Evolutionary conservation across 345 rosid species (phyloP), one percentile per base, ranked within the genome.

Genomic region (Clausena lansium): DNA sequence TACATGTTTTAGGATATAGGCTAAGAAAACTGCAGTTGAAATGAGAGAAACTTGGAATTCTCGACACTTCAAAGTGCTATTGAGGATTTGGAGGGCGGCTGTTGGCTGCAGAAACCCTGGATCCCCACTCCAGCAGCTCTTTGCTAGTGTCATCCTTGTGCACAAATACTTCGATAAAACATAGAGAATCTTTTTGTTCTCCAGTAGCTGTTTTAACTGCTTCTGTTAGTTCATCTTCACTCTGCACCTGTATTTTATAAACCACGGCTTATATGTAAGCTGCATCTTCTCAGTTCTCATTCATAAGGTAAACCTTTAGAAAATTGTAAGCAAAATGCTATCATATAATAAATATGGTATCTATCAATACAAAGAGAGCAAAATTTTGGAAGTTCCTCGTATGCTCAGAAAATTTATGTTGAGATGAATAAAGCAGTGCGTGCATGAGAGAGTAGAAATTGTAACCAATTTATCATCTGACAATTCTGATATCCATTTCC

Each of bases 101-200:
- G 78, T 91, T 91, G 0, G 95, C 95, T 17, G 89, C 75, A 57
- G 95, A 73, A 74, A 91, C 95, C 19, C 95, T 80, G 27, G 95
- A 91, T 67, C 95, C 95, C 95, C 95, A 91, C 84, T 91, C 95
- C 64, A 91, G 87, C 33, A 91, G 81, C 89, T 91, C 95, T 87
- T 91, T 91, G 85, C 95, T 91, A 7, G 95, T 91, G 76, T 91
- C 95, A 45, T 91, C 95, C 85, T 87, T 91, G 73, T 91, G 95
- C 82, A 85, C 87, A 20, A 88, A 7, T 32, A 86, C 86, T 83
- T 91, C 95, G 35, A 91, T 89, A 82, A 91, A 91, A 72, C 95
- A 91, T 38, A 91, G 67, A 11, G 88, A 81, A 77, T 88, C 89
- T 69, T 85, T 88, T 32, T 89, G 75, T 2, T 61, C 86, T 47